Evolutionary conservation across 768 basidiomycete species (phyloP).

Genomic region (Lactarius hatsudake): DNA sequence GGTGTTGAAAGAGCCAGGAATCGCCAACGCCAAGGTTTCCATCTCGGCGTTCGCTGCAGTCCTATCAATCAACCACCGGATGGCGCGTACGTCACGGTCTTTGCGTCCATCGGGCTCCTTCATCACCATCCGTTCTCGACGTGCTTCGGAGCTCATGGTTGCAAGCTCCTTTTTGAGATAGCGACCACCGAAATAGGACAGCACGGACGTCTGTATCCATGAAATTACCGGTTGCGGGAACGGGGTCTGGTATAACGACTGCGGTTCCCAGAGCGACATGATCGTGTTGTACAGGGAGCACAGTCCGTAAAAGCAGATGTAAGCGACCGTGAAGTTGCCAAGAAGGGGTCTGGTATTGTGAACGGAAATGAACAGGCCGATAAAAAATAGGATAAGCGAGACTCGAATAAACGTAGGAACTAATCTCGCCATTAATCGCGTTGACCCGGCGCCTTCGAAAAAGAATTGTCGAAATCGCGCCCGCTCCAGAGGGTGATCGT

Average conservation of each 20-base stretch:
- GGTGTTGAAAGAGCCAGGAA: slow-evolving; percentile 1
- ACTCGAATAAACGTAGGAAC: not conserved
- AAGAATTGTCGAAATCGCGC: not conserved
- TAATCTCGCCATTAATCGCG: not conserved
- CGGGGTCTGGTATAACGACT: not conserved
- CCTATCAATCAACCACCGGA: too few relatives aligned
- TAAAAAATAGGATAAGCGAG: slow-evolving; percentile 10
- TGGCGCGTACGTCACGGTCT: too few relatives aligned
- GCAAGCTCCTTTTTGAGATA: too few relatives aligned
- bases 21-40: too few relatives aligned
- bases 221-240: too few relatives aligned
- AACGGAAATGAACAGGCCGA: not conserved
- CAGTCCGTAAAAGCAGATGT: not conserved
- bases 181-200: too few relatives aligned
- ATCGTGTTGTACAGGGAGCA: not conserved
- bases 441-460: not conserved
- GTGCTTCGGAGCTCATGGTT: not conserved
- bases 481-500: not conserved
- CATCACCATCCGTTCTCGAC: too few relatives aligned
- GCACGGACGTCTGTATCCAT: too few relatives aligned
- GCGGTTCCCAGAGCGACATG: not conserved
- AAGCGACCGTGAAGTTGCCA: not conserved
- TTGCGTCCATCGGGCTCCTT: too few relatives aligned
- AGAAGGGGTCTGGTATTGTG: not conserved
- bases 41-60: too few relatives aligned